Evolutionary conservation across 192 early-diverging fungal genomes (phyloP), one percentile per base, ranked within the genome.

Genomic region (Podila verticillata): DNA sequence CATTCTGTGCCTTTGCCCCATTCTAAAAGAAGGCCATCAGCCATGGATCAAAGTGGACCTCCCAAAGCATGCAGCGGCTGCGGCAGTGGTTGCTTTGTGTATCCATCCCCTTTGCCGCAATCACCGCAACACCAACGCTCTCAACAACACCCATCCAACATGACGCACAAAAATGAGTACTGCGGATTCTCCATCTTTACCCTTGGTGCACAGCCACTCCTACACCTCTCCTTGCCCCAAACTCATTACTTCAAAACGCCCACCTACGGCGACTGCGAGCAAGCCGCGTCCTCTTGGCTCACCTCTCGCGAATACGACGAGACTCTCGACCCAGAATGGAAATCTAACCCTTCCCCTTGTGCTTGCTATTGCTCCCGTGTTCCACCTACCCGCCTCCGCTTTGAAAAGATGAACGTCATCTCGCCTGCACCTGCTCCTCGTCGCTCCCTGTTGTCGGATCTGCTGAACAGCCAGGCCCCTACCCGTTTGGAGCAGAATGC

Each of bases 401-500:
- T 69, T 48, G 44, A 54, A 79, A 71, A 80, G 77, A 51, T 72
- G 54, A 68, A 56, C 24, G 57, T 72, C 36, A 15, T 28, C 28
- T 72, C 66, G 13, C 61, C 60, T 44, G 24, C 48, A 3, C 58
- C 19, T 15, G 51, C 61, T 30, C 65, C 77, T 28, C 77, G 77
- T 5, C 70, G 77, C 6, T 80, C 77, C 13, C 61, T 80, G 28
- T 66, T 80, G 19, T 80, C 77, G 8, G 77, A 80, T 44, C 69
- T 80, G 29, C 30, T 80, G 4, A 80, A 54, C 47, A 80, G 31
- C 58, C 77, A 80, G 57, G 66, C 65, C 3, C 70, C 70, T 9
- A 72, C 65, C 24, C 77, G 77, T 22, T 51, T 80, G 5, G 77
- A 80, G 26, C 77, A 80, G 59, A 71, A 67, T 35, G 77, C 77